phyloP scores from a whole-genome alignment of 306 rosid genomes.

The Begonia fuchsioides region DNA sequence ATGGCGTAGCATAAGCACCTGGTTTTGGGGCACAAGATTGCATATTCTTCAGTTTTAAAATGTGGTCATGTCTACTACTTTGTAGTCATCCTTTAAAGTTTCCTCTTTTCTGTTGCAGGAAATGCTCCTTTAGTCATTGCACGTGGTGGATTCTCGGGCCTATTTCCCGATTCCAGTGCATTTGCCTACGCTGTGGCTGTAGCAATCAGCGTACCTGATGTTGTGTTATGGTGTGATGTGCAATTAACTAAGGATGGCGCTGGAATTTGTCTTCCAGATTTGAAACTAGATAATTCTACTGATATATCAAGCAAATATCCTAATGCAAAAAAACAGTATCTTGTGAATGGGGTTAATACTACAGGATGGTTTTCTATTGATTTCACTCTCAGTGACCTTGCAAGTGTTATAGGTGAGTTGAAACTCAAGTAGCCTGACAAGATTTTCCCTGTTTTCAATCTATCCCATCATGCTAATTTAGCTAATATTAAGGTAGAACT shows the following conservation, averaged over 20 bases:
- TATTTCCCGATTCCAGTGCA: constrained; percentile 59
- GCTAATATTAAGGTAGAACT: too few species aligned
- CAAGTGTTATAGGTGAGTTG: constrained; percentile 36
- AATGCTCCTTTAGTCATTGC: constrained; percentile 54
- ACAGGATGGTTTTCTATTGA: constrained; percentile 48
- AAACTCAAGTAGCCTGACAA: too few species aligned
- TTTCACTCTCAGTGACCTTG: constrained; percentile 29
- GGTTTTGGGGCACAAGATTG: too few species aligned
- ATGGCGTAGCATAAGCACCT: too few species aligned
- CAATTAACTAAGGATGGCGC: constrained; percentile 55
- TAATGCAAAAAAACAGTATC: constrained; percentile 22
- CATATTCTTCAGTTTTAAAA: too few species aligned
- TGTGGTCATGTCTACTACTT: too few species aligned
- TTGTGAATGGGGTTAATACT: constrained; percentile 24
- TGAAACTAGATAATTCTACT: constrained; percentile 30
- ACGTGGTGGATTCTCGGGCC: constrained; percentile 81
- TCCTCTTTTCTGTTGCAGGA: constrained; percentile 34
- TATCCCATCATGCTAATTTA: too few species aligned
- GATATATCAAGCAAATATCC: too few species aligned
- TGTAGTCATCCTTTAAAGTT: background rate
- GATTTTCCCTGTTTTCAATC: too few species aligned
- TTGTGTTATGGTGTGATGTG: too few species aligned
- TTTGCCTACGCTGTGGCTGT: constrained; percentile 25
- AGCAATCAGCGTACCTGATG: background rate
- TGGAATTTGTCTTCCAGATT: constrained; percentile 54